A percentile compares a stretch with the other conserved stretches of the same genome.
phyloP scores from a whole-genome alignment of 148 eudicot genomes.

The Fagopyrum homotropicum region DNA sequence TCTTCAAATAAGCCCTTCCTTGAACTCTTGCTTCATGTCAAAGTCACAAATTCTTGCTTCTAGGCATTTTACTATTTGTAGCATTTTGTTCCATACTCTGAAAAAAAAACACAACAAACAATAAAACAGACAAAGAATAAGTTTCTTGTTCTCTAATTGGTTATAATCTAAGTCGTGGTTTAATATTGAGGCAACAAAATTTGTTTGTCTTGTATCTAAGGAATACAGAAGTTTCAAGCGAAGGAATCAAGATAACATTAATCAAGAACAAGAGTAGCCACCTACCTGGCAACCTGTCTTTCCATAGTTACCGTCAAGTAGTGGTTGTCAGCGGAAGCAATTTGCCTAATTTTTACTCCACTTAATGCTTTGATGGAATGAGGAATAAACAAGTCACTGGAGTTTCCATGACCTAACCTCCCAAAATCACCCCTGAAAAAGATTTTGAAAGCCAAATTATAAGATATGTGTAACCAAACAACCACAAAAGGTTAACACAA shows the following conservation, averaged over 20 bases:
- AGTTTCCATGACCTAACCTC: constrained; percentile 96
- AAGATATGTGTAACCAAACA: neutral
- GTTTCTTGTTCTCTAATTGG: neutral
- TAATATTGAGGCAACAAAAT: no score
- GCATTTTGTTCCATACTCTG: no score
- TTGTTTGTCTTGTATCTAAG: neutral
- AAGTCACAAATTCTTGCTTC: no score
- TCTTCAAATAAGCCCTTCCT: no score
- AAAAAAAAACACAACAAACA: no score
- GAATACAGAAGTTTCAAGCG: neutral
- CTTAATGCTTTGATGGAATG: constrained; percentile 77
- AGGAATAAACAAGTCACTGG: constrained; percentile 83
- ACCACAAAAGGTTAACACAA: neutral
- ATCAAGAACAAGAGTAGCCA: neutral
- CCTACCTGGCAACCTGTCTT: constrained; percentile 76
- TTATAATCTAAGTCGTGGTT: neutral
- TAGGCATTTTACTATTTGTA: no score
- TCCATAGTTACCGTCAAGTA: constrained; percentile 90
- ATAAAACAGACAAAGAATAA: neutral
- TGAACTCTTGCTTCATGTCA: no score
- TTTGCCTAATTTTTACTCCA: constrained; percentile 70
- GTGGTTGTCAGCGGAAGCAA: constrained; percentile 97
- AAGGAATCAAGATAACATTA: neutral
- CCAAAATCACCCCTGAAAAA: constrained; percentile 97
- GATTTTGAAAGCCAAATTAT: neutral